These are phyloP conservation scores for Hypoxylon sp. DNA, from an alignment of 2,329 filamentous ascomycete species.

Conservation along the genomic window DNA sequence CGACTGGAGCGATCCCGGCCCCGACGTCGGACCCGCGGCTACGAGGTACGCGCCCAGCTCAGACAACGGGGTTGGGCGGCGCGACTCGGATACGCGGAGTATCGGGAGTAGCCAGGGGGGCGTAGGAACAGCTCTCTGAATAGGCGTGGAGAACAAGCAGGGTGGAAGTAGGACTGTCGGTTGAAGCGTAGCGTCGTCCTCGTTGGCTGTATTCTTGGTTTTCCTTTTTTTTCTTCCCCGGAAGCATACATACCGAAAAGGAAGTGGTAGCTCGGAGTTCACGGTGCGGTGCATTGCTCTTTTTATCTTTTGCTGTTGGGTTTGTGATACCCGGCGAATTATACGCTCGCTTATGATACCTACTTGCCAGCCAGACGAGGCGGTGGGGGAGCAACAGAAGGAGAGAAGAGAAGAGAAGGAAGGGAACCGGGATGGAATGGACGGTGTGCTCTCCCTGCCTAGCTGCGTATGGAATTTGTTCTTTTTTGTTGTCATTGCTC, in stretches of 20 bases:
- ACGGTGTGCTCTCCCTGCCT: slow-evolving; percentile 1
- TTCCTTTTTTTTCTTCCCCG: background rate
- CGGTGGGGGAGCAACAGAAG: background rate
- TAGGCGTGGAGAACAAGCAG: background rate
- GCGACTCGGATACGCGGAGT: slow-evolving; percentile 37
- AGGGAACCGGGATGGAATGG: background rate
- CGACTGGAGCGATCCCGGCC: slow-evolving; percentile 67
- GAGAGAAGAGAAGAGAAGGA: slow-evolving; percentile 4
- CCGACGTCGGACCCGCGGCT: slow-evolving; percentile 62
- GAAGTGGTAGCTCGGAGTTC: slow-evolving; percentile 37
- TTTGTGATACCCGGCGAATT: slow-evolving; percentile 34
- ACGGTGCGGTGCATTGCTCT: slow-evolving; percentile 34
- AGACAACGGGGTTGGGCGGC: slow-evolving; percentile 34
- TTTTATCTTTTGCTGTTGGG: slow-evolving; percentile 16
- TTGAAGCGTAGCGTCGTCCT: slow-evolving; percentile 12
- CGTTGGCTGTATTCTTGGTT: slow-evolving; percentile 12
- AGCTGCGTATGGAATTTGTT: slow-evolving; percentile 12
- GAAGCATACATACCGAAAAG: slow-evolving; percentile 30
- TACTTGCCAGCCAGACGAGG: slow-evolving; percentile 48
- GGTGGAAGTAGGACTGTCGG: background rate
- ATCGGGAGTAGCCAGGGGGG: slow-evolving; percentile 47
- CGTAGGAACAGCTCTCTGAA: slow-evolving; percentile 54
- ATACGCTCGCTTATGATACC: slow-evolving; percentile 48
- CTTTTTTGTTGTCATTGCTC: slow-evolving; percentile 19
- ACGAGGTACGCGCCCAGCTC: slow-evolving; percentile 48